Evolutionary conservation across 1,284 basidiomycete species (phyloP), one percentile per base, ranked within the genome.

Genomic region (Austroboletus novae-zelandiae): DNA sequence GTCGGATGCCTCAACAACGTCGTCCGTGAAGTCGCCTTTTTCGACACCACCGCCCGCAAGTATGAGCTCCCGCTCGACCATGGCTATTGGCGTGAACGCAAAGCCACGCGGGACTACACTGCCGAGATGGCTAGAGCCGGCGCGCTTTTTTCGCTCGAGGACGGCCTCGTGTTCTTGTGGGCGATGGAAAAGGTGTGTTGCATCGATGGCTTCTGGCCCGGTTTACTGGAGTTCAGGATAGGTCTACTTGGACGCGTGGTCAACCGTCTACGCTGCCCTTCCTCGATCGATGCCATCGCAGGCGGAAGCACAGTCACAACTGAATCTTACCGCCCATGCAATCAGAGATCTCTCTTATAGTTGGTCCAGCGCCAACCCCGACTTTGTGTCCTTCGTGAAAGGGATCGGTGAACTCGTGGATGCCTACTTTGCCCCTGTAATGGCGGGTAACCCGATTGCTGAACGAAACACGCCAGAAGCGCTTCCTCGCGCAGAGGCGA

Each of bases 211-310:
- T 11, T 27, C 3, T 1, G 2, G 40, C 25, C 2, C 25, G 15
- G 14, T 29, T 31, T 8, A 17, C 43, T 49, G 30, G 10, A 47
- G 40, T 40, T 11, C 25, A 36, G 18, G n/a, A 6, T 23, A 77
- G 76, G 65, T 74, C 23, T 89, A 89, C 62, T 71, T 87, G 17
- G 80, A 85, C 47, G 78, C 84, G 5, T 89, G 87, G 87, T 71
- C 72, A 5, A 70, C 71, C 51, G 84, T 84, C 35, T 71, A 72
- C 39, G 60, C 67, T 0, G 50, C 62, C 32, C 48, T 68, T 23
- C 43, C 50, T 5, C 54, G 35, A 42, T 51, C 45, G 14, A 55
- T 27, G 30, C 47, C 27, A 7, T n/a, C 35, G 9, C 17, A 23
- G 13, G 18, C 3, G 5, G n/a, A 44, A 27, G 32, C 47, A 4